phyloP scores from a whole-genome alignment of 1,284 basidiomycete species.

The Ceratobasidium sp. region DNA sequence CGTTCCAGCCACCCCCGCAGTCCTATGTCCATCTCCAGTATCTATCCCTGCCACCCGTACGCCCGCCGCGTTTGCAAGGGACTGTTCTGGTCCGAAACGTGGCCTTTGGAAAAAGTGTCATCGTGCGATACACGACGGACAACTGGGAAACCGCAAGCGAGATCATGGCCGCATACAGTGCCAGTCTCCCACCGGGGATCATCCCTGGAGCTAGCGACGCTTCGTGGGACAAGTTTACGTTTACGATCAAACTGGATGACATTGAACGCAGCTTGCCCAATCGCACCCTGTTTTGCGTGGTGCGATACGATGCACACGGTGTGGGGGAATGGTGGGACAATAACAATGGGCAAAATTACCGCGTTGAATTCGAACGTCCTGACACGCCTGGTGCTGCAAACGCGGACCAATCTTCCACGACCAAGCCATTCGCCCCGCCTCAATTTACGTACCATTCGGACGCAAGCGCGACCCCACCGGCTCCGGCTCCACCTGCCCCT shows the following conservation, averaged over 20 bases:
- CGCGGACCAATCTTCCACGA: slow-evolving; percentile 25
- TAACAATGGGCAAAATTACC: slow-evolving; percentile 54
- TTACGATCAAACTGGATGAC: slow-evolving; percentile 74
- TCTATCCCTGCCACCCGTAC: slow-evolving; percentile 61
- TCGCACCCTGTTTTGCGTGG: slow-evolving; percentile 70
- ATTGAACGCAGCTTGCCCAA: slow-evolving; percentile 71
- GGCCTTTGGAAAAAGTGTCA: slow-evolving; percentile 60
- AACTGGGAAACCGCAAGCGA: slow-evolving; percentile 63
- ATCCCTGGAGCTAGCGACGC: slow-evolving; percentile 23
- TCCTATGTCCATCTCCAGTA: slow-evolving; percentile 24
- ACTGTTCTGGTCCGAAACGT: slow-evolving; percentile 57
- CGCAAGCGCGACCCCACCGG: not conserved
- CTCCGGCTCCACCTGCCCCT: slow-evolving; percentile 23
- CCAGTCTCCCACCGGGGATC: slow-evolving; percentile 48
- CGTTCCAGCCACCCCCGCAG: slow-evolving; percentile 30
- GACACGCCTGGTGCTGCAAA: not conserved
- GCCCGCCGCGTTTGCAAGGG: slow-evolving; percentile 51
- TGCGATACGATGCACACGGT: slow-evolving; percentile 59
- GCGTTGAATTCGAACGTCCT: slow-evolving; percentile 50
- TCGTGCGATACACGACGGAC: slow-evolving; percentile 60
- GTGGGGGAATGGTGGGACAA: slow-evolving; percentile 57
- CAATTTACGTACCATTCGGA: slow-evolving; percentile 15
- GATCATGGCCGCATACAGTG: slow-evolving; percentile 53
- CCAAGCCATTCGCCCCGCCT: slow-evolving; percentile 8
- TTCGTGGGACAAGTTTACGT: slow-evolving; percentile 57